Base-by-base conservation (phyloP, 1,284 basidiomycete species). In the Malassezia equina region DNA sequence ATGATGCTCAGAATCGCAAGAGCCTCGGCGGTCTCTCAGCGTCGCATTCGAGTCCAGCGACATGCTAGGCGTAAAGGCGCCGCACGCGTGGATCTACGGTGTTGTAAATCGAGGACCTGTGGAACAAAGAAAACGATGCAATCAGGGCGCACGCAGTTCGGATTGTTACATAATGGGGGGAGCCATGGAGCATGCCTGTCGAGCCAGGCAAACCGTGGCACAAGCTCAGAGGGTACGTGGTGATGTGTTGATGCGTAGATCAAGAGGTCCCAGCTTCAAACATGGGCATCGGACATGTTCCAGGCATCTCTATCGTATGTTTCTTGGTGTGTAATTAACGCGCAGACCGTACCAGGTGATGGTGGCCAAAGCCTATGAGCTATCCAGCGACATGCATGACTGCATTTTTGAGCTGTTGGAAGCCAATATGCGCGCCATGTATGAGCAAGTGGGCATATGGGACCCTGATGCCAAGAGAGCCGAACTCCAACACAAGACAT, bases 351-450 rank as follows among this genome's bases (percentile, higher is more conserved):
- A 28, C 5, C 24, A 43, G 41, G 24, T 44, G 2, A 3, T 41
- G 0, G 25, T 55, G 1, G 45, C 39, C 7, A 27, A 28, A 12
- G 44, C 55, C 1, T 5, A 19, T 2, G 55, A 57, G 27, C 49
- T 57, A 2, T 21, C 43, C 11, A 17, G 11, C 19, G 28, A 42
- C 17, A 43, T 52, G 44, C 36, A 34, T 12, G 45, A 50, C 1
- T 17, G 27, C 8, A 43, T 52, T 2, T 57, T 24, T 46, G 27
- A 12, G 5, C 29, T 57, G n/a, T 19, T 57, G n/a, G 43, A 47
- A 31, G 9, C n/a, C 21, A 57, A 57, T 44, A 57, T 57, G 55
- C 34, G 33, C 3, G 34, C 6, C 3, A 17, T 52, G 44, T 57
- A 57, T 27, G 49, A 47, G 28, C 19, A n/a, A 7, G 25, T 21